Base-by-base conservation (phyloP, 768 basidiomycete species). In the Hebeloma cylindrosporum region DNA sequence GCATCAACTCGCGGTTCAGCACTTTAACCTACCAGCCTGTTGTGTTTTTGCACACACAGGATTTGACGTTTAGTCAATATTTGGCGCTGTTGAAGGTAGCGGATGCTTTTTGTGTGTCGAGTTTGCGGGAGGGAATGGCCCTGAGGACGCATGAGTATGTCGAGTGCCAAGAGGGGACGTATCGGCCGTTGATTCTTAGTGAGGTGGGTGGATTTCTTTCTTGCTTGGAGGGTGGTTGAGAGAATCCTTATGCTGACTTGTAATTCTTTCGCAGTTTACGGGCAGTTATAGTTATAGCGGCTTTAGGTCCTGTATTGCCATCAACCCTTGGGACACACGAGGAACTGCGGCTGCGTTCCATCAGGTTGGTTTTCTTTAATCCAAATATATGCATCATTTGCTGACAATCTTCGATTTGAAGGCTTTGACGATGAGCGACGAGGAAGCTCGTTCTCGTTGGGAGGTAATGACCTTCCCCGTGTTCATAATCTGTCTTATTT, bases 61-160 rank as follows among this genome's bases (percentile, higher is more conserved):
- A 91, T 52, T 66, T 92, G 45, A 91, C 87, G 14, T 93, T 93
- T 61, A 81, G 76, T 53, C 89, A 92, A 59, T 93, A 93, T 60
- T 73, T 93, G 16, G 90, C 86, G 6, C 68, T 93, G 27, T 65
- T 93, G 46, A 89, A 75, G 8, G 82, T 88, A 5, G 91, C 87
- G 3, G 91, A 93, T 62, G 88, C 85, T 29, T 93, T 93, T 66
- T 70, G 92, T 52, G 84, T 90, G 16, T 87, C 88, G 4, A 87
- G 85, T 60, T 67, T 93, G 63, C 72, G 91, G 2, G 91, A 93
- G 63, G 91, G 91, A 0, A 93, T 93, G 91, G 89, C 89, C 7
- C 65, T 92, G 39, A 72, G 85, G 34, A 83, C 84, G 2, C 88
- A 90, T 59, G 88, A 91, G 61, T 91, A 80, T 58, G 88, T 93